Conservation (phyloP, 2,329 filamentous ascomycete genomes). For the Botrytis squamosa region DNA sequence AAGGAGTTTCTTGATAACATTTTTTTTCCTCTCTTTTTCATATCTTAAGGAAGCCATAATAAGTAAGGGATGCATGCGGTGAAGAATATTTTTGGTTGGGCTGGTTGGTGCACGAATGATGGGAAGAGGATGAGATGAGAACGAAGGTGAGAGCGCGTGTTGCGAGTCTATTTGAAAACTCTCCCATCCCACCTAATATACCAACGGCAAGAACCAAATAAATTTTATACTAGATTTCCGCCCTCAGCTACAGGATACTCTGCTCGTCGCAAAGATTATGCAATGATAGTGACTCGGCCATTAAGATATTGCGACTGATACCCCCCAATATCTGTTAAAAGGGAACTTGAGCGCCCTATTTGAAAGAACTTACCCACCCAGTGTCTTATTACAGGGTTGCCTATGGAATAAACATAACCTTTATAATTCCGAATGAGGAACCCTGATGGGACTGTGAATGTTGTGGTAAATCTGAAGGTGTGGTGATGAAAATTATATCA, state of each 20-base stretch:
- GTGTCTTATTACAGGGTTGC: not conserved
- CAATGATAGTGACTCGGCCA: not conserved
- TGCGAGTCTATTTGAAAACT: not conserved
- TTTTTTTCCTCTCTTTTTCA: not conserved
- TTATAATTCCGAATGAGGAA: accelerated
- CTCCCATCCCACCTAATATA: not conserved
- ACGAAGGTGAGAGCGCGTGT: not conserved
- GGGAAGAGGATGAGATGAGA: not conserved
- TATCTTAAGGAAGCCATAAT: not conserved
- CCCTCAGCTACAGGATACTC: too few relatives aligned
- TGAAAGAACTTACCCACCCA: too few relatives aligned
- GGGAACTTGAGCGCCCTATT: not conserved
- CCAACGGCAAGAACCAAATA: not conserved
- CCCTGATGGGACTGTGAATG: not conserved
- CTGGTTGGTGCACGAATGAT: not conserved
- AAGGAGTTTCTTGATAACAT: not conserved
- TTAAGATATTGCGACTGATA: not conserved
- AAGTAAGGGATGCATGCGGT: too few relatives aligned
- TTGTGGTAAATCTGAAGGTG: not conserved
- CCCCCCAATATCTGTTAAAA: not conserved
- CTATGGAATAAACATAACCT: accelerated
- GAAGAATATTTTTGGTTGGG: not conserved
- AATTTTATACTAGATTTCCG: not conserved
- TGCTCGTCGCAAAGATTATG: not conserved
- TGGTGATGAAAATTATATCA: not conserved